Conservation (phyloP, 768 basidiomycete species). For the Lentinus brumalis region DNA sequence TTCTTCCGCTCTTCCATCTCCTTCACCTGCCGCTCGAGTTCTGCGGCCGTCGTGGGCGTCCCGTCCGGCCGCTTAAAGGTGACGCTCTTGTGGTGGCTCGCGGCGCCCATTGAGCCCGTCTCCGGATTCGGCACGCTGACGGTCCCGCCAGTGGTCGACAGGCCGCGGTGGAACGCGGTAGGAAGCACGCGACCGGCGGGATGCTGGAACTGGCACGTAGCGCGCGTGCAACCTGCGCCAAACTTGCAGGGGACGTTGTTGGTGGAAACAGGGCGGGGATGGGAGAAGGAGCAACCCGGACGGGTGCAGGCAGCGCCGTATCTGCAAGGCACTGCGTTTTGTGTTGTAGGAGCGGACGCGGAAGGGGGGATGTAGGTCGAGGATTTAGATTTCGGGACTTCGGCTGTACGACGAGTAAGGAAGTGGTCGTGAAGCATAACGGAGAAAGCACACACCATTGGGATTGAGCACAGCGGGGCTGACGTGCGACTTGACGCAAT, state of each 20-base stretch:
- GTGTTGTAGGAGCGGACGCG: slow-evolving; percentile 27
- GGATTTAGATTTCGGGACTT: slow-evolving; percentile 38
- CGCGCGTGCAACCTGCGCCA: slow-evolving; percentile 82
- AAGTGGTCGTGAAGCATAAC: background rate
- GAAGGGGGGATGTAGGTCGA: slow-evolving; percentile 40
- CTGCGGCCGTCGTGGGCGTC: slow-evolving; percentile 31
- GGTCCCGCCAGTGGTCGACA: slow-evolving; percentile 60
- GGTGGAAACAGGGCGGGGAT: slow-evolving; percentile 48
- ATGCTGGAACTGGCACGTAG: slow-evolving; percentile 84
- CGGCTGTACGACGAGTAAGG: slow-evolving; percentile 16
- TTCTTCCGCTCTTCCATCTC: slow-evolving; percentile 68
- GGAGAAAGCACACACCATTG: slow-evolving; percentile 44
- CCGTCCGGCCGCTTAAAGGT: slow-evolving; percentile 58
- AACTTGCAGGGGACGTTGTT: slow-evolving; percentile 67
- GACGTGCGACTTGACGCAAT: slow-evolving; percentile 90
- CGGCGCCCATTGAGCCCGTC: slow-evolving; percentile 62
- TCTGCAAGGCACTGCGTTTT: slow-evolving; percentile 50
- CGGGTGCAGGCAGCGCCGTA: slow-evolving; percentile 75
- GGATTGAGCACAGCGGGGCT: slow-evolving; percentile 81
- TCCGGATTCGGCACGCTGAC: slow-evolving; percentile 65
- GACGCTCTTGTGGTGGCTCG: slow-evolving; percentile 69
- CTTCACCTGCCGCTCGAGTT: slow-evolving; percentile 53
- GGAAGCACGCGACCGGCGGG: slow-evolving; percentile 85
- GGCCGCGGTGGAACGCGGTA: slow-evolving; percentile 76
- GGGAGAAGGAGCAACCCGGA: slow-evolving; percentile 66